A percentile compares a stretch with the other conserved stretches of the same genome.
phyloP scores from a whole-genome alignment of 1,139 yeast species.

The Yamadazyma dendronema region DNA sequence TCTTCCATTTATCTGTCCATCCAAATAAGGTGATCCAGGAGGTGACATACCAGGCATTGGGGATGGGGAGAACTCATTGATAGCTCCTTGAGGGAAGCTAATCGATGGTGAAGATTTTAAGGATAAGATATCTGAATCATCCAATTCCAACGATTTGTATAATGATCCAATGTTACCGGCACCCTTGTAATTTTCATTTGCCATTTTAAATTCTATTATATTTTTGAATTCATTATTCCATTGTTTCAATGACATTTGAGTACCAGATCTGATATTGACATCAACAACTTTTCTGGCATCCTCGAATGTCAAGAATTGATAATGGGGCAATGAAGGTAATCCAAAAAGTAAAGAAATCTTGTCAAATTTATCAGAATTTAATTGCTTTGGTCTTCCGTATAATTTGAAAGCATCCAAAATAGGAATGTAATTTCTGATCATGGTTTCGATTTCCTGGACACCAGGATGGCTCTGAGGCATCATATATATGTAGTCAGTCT shows the following conservation, averaged over 20 bases:
- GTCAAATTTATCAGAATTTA: slow-evolving; percentile 46
- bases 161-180: slow-evolving; percentile 32
- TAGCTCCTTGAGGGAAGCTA: slow-evolving; percentile 15
- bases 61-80: slow-evolving; percentile 13
- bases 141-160: slow-evolving; percentile 22
- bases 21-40: slow-evolving; percentile 12
- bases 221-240: slow-evolving; percentile 37
- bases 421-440: slow-evolving; percentile 54
- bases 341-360: slow-evolving; percentile 51
- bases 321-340: slow-evolving; percentile 56
- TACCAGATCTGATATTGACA: slow-evolving; percentile 27
- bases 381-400: slow-evolving; percentile 54
- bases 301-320: slow-evolving; percentile 44
- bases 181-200: slow-evolving; percentile 24
- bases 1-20: slow-evolving; percentile 1
- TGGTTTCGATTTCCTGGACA: slow-evolving; percentile 54
- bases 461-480: slow-evolving; percentile 59
- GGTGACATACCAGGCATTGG: slow-evolving; percentile 10
- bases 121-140: slow-evolving; percentile 15
- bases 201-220: slow-evolving; percentile 31
- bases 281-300: slow-evolving; percentile 37
- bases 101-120: slow-evolving; percentile 18
- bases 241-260: slow-evolving; percentile 27
- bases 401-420: slow-evolving; percentile 52
- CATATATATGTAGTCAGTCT: slow-evolving; percentile 40